phyloP scores from a whole-genome alignment of 164 flowering plant genomes.

The Akebia trifoliata region DNA sequence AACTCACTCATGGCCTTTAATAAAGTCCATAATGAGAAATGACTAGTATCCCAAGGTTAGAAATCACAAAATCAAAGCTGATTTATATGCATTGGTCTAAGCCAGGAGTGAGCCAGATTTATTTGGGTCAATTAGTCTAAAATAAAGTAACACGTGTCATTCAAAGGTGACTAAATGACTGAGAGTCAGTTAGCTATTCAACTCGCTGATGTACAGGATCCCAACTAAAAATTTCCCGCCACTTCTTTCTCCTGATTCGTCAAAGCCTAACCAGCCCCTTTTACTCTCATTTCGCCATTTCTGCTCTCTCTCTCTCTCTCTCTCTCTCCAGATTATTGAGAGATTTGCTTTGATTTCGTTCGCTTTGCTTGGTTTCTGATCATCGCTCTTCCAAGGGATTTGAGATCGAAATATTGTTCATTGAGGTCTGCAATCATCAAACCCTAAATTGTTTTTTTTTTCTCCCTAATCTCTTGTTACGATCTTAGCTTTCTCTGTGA shows the following conservation, averaged over 20 bases:
- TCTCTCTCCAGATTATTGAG: background rate
- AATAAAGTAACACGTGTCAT: too few species aligned
- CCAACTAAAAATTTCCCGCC: constrained; percentile 8
- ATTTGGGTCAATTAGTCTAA: too few species aligned
- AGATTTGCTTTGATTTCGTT: background rate
- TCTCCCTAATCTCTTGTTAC: background rate
- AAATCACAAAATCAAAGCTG: too few species aligned
- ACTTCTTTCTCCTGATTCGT: too few species aligned
- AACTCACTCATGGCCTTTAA: too few species aligned
- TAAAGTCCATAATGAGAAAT: too few species aligned
- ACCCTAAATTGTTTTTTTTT: constrained; percentile 3
- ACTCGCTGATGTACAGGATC: background rate
- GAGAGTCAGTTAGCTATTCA: background rate
- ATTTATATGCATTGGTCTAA: too few species aligned
- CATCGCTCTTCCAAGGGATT: background rate
- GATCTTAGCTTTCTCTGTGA: background rate
- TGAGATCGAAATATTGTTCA: background rate
- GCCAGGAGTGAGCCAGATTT: too few species aligned
- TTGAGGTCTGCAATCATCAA: constrained; percentile 1
- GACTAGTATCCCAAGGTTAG: too few species aligned
- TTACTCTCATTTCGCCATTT: background rate
- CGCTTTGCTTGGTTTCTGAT: background rate
- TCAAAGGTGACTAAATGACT: background rate
- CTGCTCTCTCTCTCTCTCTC: constrained; percentile 1
- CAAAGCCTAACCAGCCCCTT: background rate